phyloP scores from a whole-genome alignment of 768 basidiomycete genomes.

The Roridomyces roridus region DNA sequence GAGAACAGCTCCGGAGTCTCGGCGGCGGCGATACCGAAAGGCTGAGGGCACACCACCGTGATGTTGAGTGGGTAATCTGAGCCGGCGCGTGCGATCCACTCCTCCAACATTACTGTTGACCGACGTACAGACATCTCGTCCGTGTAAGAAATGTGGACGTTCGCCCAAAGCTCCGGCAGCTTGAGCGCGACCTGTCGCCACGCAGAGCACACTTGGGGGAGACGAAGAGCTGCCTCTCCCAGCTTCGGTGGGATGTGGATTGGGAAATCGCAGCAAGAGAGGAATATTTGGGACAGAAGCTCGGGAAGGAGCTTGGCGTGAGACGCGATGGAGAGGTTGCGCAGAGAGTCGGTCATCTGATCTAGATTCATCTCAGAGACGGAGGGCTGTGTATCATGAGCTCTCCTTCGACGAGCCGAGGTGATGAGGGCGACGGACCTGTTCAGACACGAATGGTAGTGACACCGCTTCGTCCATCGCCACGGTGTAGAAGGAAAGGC shows the following conservation, averaged over 20 bases:
- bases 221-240: neutral
- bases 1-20: neutral
- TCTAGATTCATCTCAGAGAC: too few species aligned
- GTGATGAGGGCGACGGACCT: too few species aligned
- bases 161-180: constrained; percentile 8
- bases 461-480: too few species aligned
- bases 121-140: neutral
- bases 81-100: constrained; percentile 11
- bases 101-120: neutral
- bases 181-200: constrained; percentile 9
- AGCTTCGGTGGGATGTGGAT: neutral
- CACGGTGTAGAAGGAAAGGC: too few species aligned
- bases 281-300: constrained; percentile 5
- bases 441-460: too few species aligned
- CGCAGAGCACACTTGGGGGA: constrained; percentile 1
- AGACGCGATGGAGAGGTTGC: too few species aligned
- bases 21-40: neutral
- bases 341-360: too few species aligned
- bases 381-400: too few species aligned
- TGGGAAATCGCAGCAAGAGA: neutral
- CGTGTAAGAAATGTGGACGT: neutral
- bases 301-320: constrained; percentile 6
- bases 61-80: neutral
- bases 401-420: too few species aligned
- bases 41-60: neutral